Base-by-base conservation (phyloP, 1,284 basidiomycete genomes). In the Anthracocystis setariae region DNA sequence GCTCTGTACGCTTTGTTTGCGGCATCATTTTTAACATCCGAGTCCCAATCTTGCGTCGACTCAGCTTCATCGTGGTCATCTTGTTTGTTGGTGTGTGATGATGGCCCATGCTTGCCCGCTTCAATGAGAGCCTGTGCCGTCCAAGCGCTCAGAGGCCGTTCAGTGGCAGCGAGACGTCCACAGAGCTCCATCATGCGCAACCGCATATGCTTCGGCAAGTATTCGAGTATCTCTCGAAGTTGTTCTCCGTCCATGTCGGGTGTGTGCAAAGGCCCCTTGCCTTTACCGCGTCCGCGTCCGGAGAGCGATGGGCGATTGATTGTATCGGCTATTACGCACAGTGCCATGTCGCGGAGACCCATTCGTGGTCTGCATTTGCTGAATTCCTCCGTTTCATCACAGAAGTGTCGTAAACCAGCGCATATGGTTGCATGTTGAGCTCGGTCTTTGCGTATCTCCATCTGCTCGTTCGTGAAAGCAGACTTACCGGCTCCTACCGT, bases 251-350 rank as follows among this genome's bases (percentile, higher is more conserved):
- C 46, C 48, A 56, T 51, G 0, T 49, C 58, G n/a, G 45, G 13
- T 3, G 18, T 18, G 12, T 24, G 35, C 17, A 5, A 7, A n/a
- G 24, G 29, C 3, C 2, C 40, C 10, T 42, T 43, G 10, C 44
- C 51, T 42, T 46, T 59, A 9, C 24, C 27, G 10, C 29, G 25
- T 2, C 20, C 33, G 5, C 9, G 9, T 2, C 25, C 3, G 15
- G 29, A 15, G 2, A 25, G 12, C 2, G 38, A 24, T 0, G 60
- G 61, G 8, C 50, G 23, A 20, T 65, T 65, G 20, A 71, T 37
- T 1, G 46, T 47, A 29, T 71, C 62, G 17, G 68, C 64, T 8
- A 72, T 61, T 2, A 62, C 60, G 23, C 64, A 64, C 1, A 72
- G 46, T 23, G 69, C 46, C 52, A 67, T 59, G n/a, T 67, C 64